Percentiles rank a stretch among this genome's conserved stretches.
These are phyloP conservation scores for Lachnellula hyalina DNA, from an alignment of 2,329 filamentous ascomycete species.

Conservation along the genomic window DNA sequence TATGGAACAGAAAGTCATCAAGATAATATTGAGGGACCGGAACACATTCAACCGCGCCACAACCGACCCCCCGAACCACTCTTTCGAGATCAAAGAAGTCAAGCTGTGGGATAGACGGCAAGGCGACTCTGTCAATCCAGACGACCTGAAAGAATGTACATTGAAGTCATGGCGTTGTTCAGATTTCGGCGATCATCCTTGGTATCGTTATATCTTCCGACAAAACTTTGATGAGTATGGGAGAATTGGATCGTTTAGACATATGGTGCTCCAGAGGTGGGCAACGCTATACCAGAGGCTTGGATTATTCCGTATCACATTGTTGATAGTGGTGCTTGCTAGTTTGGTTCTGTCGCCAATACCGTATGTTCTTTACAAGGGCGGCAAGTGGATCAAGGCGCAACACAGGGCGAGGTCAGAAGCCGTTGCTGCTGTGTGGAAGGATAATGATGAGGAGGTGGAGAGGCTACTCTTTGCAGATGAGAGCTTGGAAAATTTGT, in stretches of 20 bases:
- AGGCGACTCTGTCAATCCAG: not conserved
- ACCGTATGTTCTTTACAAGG: constrained; percentile 12
- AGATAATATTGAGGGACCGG: not conserved
- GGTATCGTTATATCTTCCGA: constrained; percentile 18
- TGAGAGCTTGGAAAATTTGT: not conserved
- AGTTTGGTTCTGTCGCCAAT: constrained; percentile 13
- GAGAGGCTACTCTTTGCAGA: not conserved
- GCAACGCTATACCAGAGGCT: constrained; percentile 9
- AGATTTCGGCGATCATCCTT: constrained; percentile 14
- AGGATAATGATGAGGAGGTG: not conserved
- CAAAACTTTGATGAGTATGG: constrained; percentile 20
- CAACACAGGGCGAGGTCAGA: not conserved
- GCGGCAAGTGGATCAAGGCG: not conserved
- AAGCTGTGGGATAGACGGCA: not conserved
- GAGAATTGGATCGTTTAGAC: constrained; percentile 15
- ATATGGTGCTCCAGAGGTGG: constrained; percentile 14
- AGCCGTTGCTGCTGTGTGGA: not conserved
- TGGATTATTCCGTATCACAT: constrained; percentile 7
- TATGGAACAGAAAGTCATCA: not conserved
- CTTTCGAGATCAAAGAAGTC: not conserved
- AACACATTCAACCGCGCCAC: not conserved
- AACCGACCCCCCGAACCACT: not conserved
- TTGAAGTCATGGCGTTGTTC: constrained; percentile 17
- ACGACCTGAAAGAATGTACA: constrained; percentile 10
- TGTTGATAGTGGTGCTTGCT: constrained; percentile 9